phyloP scores from a whole-genome alignment of 805 yeast species.

The Blastobotrys chiropterorum region DNA sequence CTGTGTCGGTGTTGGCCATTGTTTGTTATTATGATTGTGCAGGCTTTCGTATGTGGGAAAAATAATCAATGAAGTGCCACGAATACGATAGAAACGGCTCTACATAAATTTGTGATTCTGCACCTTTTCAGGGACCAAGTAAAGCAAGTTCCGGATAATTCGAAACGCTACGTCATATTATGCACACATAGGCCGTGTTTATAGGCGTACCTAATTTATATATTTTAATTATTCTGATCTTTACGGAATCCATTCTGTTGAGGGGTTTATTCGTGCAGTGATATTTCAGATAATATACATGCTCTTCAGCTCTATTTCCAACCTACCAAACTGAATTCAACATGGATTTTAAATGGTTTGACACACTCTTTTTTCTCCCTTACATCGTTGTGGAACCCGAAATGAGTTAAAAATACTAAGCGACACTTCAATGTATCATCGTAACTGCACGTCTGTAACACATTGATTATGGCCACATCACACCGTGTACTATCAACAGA shows the following conservation, averaged over 20 bases:
- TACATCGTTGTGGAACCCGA: background rate
- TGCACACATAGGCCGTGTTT: too few relatives aligned
- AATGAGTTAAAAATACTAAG: background rate
- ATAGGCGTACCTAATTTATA: too few relatives aligned
- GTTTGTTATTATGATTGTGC: background rate
- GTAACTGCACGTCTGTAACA: background rate
- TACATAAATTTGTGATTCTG: background rate
- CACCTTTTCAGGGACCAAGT: background rate
- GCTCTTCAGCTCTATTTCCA: too few relatives aligned
- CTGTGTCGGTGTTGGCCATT: background rate
- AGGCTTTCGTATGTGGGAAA: background rate
- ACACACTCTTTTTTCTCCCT: background rate
- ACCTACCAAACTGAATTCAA: too few relatives aligned
- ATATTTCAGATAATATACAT: too few relatives aligned
- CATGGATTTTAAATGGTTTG: too few relatives aligned
- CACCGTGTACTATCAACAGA: too few relatives aligned
- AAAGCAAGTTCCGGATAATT: background rate
- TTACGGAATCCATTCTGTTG: too few relatives aligned
- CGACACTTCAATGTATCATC: background rate
- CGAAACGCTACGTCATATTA: background rate
- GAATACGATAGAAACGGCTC: background rate
- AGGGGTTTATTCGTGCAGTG: too few relatives aligned
- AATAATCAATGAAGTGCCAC: background rate
- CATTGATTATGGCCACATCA: background rate
- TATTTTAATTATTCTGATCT: too few relatives aligned